These are phyloP conservation scores for Lactifluus pinguis DNA, from an alignment of 768 basidiomycete species.

Conservation along the genomic window DNA sequence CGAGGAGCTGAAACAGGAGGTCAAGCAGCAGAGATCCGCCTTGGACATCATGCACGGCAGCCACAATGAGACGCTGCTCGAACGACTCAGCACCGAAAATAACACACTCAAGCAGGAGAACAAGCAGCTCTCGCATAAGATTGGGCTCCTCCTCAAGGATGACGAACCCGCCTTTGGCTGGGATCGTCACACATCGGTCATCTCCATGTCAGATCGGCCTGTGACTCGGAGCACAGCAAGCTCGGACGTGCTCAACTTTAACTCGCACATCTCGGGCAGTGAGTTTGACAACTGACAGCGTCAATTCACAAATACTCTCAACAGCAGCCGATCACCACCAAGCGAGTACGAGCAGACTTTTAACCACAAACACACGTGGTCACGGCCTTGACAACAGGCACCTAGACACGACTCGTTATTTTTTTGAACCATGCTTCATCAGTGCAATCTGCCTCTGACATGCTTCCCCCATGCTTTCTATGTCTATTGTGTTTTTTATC, in stretches of 20 bases:
- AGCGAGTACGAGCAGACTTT: slow-evolving; percentile 59
- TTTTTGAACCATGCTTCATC: no score
- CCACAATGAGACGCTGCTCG: slow-evolving; percentile 65
- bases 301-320: slow-evolving; percentile 73
- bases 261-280: slow-evolving; percentile 47
- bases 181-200: slow-evolving; percentile 49
- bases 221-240: slow-evolving; percentile 74
- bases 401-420: slow-evolving; percentile 14
- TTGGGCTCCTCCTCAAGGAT: slow-evolving; percentile 78
- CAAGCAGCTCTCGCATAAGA: slow-evolving; percentile 85
- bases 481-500: no score
- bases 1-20: no score
- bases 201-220: slow-evolving; percentile 46
- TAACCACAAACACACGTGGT: slow-evolving; percentile 36
- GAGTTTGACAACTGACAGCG: slow-evolving; percentile 84
- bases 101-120: slow-evolving; percentile 73
- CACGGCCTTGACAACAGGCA: no score
- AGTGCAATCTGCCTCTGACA: slow-evolving; percentile 5
- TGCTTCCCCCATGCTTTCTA: no score
- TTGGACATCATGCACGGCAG: slow-evolving; percentile 73
- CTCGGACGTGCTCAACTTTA: slow-evolving; percentile 69
- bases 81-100: slow-evolving; percentile 80
- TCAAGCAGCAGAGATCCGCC: no score
- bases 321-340: slow-evolving; percentile 56
- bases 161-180: slow-evolving; percentile 67